These are phyloP conservation scores for Trichophyton benhamiae DNA, from an alignment of 2,329 filamentous ascomycete genomes.

Conservation along the genomic window DNA sequence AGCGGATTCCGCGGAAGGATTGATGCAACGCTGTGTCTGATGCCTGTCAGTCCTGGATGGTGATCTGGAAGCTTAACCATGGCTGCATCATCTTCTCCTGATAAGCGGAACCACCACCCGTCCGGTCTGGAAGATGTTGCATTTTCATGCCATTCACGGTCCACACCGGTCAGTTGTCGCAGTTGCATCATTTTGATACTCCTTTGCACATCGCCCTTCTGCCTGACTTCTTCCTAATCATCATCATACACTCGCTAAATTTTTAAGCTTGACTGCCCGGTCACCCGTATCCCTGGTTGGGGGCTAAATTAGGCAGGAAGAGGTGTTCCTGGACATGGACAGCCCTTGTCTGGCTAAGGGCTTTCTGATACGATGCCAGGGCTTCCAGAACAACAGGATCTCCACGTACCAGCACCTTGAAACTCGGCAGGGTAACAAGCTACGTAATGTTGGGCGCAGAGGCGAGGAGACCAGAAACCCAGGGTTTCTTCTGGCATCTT, in stretches of 20 bases:
- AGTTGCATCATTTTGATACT: background rate
- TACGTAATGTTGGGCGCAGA: too few relatives aligned
- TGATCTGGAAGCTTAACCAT: constrained; percentile 1
- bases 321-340: background rate
- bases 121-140: background rate
- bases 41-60: background rate
- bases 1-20: background rate
- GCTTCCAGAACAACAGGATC: background rate
- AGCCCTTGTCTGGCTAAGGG: background rate
- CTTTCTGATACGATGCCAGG: background rate
- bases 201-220: background rate
- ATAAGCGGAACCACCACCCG: background rate
- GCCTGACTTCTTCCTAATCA: too few relatives aligned
- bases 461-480: background rate
- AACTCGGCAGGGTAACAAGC: too few relatives aligned
- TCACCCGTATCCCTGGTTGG: background rate
- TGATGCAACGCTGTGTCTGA: constrained; percentile 1
- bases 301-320: background rate
- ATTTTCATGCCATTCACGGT: background rate
- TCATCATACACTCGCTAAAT: background rate
- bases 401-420: too few relatives aligned
- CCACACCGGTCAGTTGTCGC: background rate
- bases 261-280: background rate
- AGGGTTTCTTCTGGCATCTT: background rate
- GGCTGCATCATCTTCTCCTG: background rate